These are phyloP conservation scores for Puccinia triticina DNA, from an alignment of 1,284 basidiomycete genomes.

Conservation along the genomic window DNA sequence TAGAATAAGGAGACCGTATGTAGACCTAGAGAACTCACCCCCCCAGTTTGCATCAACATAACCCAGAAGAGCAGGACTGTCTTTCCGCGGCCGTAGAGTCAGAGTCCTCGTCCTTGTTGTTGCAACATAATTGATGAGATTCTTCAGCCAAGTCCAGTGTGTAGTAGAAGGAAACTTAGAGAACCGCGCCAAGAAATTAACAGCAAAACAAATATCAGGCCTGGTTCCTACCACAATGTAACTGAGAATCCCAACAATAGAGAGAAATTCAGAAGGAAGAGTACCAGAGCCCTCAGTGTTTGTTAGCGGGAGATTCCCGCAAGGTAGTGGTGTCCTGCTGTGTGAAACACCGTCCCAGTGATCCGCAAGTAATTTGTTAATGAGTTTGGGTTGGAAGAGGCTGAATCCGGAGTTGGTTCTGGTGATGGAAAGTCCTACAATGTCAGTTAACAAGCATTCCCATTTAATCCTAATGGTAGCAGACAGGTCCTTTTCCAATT, in stretches of 20 bases:
- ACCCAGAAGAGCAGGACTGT: background rate
- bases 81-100: background rate
- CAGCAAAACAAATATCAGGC: background rate
- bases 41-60: conserved; percentile 15
- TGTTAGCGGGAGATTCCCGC: background rate
- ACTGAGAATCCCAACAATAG: background rate
- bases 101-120: background rate
- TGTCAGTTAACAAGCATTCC: background rate
- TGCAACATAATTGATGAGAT: background rate
- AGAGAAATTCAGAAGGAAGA: background rate
- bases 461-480: background rate
- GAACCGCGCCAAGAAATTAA: background rate
- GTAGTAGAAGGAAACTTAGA: background rate
- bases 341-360: background rate
- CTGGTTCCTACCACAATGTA: background rate
- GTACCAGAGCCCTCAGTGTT: background rate
- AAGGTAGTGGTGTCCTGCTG: background rate
- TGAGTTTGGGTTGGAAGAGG: background rate
- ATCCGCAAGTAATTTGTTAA: background rate
- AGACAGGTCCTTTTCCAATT: background rate
- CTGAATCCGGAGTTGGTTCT: background rate
- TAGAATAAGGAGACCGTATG: background rate
- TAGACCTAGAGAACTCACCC: background rate
- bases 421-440: background rate
- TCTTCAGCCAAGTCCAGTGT: background rate